A percentile compares a stretch with the other conserved stretches of the same genome.
phyloP scores from a whole-genome alignment of 2,329 filamentous ascomycete species.

The Metarhizium guizhouense region DNA sequence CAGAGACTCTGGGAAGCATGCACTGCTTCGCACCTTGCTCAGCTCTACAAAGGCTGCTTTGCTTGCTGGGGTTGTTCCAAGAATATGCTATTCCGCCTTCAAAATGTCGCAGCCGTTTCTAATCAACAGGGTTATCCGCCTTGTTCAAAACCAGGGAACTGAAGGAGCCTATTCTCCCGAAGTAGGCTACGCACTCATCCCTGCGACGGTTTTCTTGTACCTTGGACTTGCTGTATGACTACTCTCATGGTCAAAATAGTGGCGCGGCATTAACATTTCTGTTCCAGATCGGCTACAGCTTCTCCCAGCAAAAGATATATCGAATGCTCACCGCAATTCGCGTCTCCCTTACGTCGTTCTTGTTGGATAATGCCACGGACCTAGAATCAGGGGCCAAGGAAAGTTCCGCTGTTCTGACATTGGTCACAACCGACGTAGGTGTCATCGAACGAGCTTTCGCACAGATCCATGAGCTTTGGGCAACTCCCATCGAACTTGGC shows the following conservation, averaged over 20 bases:
- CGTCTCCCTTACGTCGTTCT: slow-evolving; percentile 16
- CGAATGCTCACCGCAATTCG: slow-evolving; percentile 22
- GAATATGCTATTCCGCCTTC: slow-evolving; percentile 12
- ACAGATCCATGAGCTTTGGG: slow-evolving; percentile 33
- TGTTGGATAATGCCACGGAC: slow-evolving; percentile 17
- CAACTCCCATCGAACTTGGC: slow-evolving; percentile 29
- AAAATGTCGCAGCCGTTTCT: slow-evolving; percentile 15
- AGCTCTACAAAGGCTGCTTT: background rate
- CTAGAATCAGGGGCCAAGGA: slow-evolving; percentile 18
- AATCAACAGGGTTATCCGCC: slow-evolving; percentile 5
- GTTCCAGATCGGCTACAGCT: slow-evolving; percentile 9
- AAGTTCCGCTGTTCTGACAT: slow-evolving; percentile 28
- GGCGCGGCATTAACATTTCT: background rate
- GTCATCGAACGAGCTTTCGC: slow-evolving; percentile 25
- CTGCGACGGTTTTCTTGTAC: slow-evolving; percentile 11
- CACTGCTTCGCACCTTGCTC: background rate
- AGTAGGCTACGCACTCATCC: slow-evolving; percentile 11
- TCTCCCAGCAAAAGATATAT: slow-evolving; percentile 15
- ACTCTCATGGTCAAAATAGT: background rate
- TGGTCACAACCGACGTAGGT: slow-evolving; percentile 37
- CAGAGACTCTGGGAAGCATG: background rate
- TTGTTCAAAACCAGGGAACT: background rate
- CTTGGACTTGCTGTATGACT: slow-evolving; percentile 9
- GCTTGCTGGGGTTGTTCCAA: background rate
- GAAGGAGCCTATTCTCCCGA: background rate